phyloP scores from a whole-genome alignment of 805 yeast species.

The Hanseniaspora occidentalis region DNA sequence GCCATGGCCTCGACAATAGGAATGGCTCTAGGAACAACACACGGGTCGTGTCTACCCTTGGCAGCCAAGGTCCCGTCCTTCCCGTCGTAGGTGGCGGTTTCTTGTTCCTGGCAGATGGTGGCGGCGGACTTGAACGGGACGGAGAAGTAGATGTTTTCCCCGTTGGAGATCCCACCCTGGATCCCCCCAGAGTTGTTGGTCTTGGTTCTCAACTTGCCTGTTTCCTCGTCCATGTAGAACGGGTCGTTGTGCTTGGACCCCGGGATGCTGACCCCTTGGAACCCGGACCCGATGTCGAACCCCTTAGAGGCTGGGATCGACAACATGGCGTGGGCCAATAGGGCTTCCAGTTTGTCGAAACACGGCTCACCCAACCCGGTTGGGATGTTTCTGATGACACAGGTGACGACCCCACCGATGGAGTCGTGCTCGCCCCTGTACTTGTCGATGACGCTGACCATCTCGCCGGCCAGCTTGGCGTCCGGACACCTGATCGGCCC shows the following conservation, averaged over 20 bases:
- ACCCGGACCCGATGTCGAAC: slow-evolving; percentile 95
- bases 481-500: slow-evolving; percentile 96
- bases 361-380: slow-evolving; percentile 97
- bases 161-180: slow-evolving; percentile 96
- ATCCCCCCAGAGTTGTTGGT: slow-evolving; percentile 95
- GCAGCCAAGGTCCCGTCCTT: slow-evolving; percentile 81
- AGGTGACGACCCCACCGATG: slow-evolving; percentile 95
- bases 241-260: slow-evolving; percentile 94
- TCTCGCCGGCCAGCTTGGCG: slow-evolving; percentile 49
- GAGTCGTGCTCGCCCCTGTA: slow-evolving; percentile 82
- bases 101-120: slow-evolving; percentile 87
- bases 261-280: slow-evolving; percentile 75
- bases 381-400: slow-evolving; percentile 90
- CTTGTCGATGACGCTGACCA: slow-evolving; percentile 80
- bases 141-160: slow-evolving; percentile 87
- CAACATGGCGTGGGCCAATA: slow-evolving; percentile 94
- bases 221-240: slow-evolving; percentile 48
- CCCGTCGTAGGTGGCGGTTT: slow-evolving; percentile 83
- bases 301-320: slow-evolving; percentile 98
- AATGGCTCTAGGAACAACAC: slow-evolving; percentile 95
- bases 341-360: slow-evolving; percentile 92
- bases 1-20: slow-evolving; percentile 99
- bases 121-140: slow-evolving; percentile 98
- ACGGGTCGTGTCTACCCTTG: slow-evolving; percentile 97
- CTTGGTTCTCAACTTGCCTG: slow-evolving; percentile 61